Evolutionary conservation across 495 filamentous ascomycete species (phyloP), one percentile per base, ranked within the genome.

Genomic region (Penicillium antarcticum): DNA sequence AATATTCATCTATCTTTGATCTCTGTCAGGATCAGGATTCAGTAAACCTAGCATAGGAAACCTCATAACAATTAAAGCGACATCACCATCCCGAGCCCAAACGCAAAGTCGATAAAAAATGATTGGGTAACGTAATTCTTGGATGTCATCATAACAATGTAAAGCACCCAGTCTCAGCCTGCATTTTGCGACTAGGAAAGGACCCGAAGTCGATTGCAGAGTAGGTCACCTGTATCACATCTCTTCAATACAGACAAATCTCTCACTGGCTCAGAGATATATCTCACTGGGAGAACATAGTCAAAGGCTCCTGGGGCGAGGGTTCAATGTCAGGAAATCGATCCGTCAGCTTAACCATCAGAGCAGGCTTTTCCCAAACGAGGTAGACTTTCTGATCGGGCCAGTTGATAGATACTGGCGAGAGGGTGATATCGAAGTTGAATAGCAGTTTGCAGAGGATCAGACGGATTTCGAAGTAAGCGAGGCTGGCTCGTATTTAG

Each of bases 391-490:
- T 67, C 51, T 81, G 70, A 11, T 74, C 52, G 0, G 63, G 61
- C 71, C 78, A 77, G 33, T 66, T 61, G 2, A 65, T 32, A 7
- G 47, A 60, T 38, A 66, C 60, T 1, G 70, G 57, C 6, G 57
- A 58, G 0, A 74, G 58, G 33, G 69, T 61, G 9, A 84, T 29
- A 46, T 85, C 77, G 57, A 83, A 84, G 37, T 70, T 58, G 66
- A 66, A 82, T 7, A 84, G 51, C 4, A 84, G 45, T 40, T 77
- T 78, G 23, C 75, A 70, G 9, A 82, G 50, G 8, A 80, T 71
- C 2, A 84, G 61, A 2, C 78, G 67, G 62, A 82, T 76, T 53
- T 84, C 80, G n/a, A 69, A 73, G 52, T 77, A 78, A 5, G 80
- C 82, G 10, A 85, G 66, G 42, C 75, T 79, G 29, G 5, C 14